Evolutionary conservation across 1,284 basidiomycete species (phyloP), one percentile per base, ranked within the genome.

Genomic region (Flammula alnicola): DNA sequence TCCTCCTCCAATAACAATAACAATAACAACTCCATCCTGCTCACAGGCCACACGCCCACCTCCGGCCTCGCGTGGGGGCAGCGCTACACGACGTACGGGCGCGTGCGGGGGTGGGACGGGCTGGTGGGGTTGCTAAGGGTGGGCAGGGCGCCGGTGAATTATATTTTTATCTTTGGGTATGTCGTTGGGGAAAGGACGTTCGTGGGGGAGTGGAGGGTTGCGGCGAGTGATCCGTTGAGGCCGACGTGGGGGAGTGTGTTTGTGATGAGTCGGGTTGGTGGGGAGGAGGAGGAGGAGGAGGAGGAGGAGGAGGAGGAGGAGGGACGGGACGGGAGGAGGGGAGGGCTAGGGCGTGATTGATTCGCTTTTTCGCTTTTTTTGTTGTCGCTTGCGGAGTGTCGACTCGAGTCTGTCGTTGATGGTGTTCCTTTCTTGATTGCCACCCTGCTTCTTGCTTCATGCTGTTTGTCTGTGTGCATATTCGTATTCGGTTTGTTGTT

Each of bases 141-240:
- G 29, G 50, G 75, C 52, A 20, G 62, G 61, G 41, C 55, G 54
- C 31, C 57, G 53, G 9, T 56, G 65, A 79, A 78, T 36, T 62
- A 72, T 8, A 74, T 77, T 62, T 75, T 89, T 42, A 83, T 90
- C 58, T 85, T 82, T 27, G 87, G 87, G 2, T 89, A 88, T 61
- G 54, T 90, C 36, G 74, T 84, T 10, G 85, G 80, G 0, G 78
- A 77, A 9, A 69, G 77, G 54, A 86, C 79, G 49, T 79, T 89
- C 54, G 83, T 87, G 10, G 88, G 87, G 6, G 83, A 80, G 47
- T 89, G 87, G 87, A 73, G 86, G 26, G 55, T 70, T 16, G 69
- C 69, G 4, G 56, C 59, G 5, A 40, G 56, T 4, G 76, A 80
- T 41, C 69, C 73, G 1, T 60, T 66, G 5, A 57, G 65, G 31